A percentile compares a stretch with the other conserved stretches of the same genome.
phyloP scores from a whole-genome alignment of 2,329 filamentous ascomycete species.

The Helminthosporium solani region DNA sequence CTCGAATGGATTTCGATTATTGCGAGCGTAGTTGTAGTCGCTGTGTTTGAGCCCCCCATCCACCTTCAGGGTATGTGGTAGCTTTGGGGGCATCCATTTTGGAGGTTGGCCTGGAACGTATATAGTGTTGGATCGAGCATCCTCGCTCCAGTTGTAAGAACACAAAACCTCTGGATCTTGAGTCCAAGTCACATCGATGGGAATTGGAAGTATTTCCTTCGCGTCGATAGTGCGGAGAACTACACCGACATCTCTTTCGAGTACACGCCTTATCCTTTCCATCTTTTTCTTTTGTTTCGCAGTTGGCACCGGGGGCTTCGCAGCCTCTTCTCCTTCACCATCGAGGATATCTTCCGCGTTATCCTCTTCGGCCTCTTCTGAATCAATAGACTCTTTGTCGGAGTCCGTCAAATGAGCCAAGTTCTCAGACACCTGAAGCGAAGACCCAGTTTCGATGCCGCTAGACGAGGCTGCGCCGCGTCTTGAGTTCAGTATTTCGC shows the following conservation, averaged over 20 bases:
- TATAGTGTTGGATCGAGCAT: slow-evolving; percentile 25
- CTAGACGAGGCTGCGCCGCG: too few species aligned
- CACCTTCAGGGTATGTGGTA: slow-evolving; percentile 20
- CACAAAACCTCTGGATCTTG: slow-evolving; percentile 16
- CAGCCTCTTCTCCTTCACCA: background rate
- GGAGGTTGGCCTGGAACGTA: slow-evolving; percentile 30
- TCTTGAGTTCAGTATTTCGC: too few species aligned
- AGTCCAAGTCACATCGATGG: background rate
- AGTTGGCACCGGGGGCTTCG: background rate
- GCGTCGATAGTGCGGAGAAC: background rate
- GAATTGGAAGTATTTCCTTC: background rate
- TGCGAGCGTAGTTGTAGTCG: slow-evolving; percentile 32
- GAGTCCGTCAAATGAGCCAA: too few species aligned
- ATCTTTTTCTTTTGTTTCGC: background rate
- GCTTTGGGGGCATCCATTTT: slow-evolving; percentile 20
- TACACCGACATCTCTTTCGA: background rate
- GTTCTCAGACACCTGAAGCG: too few species aligned
- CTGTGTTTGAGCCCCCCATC: slow-evolving; percentile 24
- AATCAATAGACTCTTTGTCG: too few species aligned
- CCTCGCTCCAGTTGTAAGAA: slow-evolving; percentile 32
- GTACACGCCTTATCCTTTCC: background rate
- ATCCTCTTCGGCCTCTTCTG: too few species aligned
- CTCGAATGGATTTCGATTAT: slow-evolving; percentile 24
- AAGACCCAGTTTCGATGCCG: too few species aligned
- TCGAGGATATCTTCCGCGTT: too few species aligned